A percentile compares a stretch with the other conserved stretches of the same genome.
Conservation (phyloP, 106 monocot genomes). For the Dendrobium officinale region DNA sequence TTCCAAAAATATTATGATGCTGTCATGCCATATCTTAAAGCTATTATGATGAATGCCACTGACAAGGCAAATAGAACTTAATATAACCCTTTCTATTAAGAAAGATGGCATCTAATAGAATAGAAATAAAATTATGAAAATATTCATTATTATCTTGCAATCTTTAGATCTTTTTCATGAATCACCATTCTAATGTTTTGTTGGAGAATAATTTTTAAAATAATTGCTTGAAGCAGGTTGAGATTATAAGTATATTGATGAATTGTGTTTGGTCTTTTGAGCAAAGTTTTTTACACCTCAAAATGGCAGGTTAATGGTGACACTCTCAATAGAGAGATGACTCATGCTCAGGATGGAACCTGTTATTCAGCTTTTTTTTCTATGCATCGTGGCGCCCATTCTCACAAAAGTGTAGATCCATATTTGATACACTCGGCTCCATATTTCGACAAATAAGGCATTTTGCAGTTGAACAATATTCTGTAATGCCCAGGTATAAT, state of each 20-base stretch:
- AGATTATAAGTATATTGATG: not conserved
- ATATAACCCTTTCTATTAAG: too few relatives aligned
- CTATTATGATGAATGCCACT: constrained; percentile 91
- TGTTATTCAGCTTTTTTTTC: constrained; percentile 57
- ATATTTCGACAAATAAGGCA: constrained; percentile 83
- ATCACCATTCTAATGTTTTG: not conserved
- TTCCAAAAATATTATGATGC: constrained; percentile 97
- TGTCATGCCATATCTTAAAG: constrained; percentile 89
- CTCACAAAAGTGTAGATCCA: constrained; percentile 39
- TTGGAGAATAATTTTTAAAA: not conserved
- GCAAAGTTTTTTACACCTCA: not conserved
- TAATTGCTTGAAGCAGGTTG: not conserved
- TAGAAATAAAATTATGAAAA: too few relatives aligned
- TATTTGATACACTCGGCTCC: constrained; percentile 64
- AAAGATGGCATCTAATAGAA: too few relatives aligned
- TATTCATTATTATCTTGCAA: too few relatives aligned
- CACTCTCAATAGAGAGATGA: constrained; percentile 32
- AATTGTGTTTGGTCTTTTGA: not conserved
- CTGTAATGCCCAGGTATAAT: constrained; percentile 60
- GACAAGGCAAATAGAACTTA: constrained; percentile 71
- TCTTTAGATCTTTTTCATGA: not conserved
- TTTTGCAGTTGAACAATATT: constrained; percentile 69
- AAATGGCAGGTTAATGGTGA: constrained; percentile 47
- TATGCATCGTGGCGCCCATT: constrained; percentile 91
- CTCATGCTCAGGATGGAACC: constrained; percentile 14